Evolutionary conservation across 129 eudicot species (phyloP), one percentile per base, ranked within the genome.

Genomic region (Centrapalus pauciflorus): DNA sequence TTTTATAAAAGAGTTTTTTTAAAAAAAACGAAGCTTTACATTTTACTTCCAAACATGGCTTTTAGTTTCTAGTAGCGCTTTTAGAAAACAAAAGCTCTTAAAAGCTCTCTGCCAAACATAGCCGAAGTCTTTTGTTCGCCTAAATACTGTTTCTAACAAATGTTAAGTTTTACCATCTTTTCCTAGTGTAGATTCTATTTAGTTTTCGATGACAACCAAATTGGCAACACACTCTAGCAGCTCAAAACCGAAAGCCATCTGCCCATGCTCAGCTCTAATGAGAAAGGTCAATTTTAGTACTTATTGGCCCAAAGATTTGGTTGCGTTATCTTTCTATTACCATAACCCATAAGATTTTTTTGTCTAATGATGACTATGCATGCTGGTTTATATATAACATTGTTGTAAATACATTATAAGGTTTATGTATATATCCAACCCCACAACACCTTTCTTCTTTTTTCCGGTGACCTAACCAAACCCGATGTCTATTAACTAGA

Each of bases 221-320:
- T 40, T 1, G 25, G 54, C 25, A 14, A 14, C 19, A 48, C 19
- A 19, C 30, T 64, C 51, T 61, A 61, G 20, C 33, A 37, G 67
- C 55, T 63, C 68, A 40, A 62, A 62, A 62, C 54, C 33, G n/a
- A 20, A 37, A 62, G 30, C 23, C 37, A 30, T 21, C n/a, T 37
- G 34, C 21, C 33, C 23, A 4, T 61, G 29, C 10, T 61, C 27
- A 35, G 50, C 19, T 45, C 6, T 45, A 45, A 14, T 45, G n/a
- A 13, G 21, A 45, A 45, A 0, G 21, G 51, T 45, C 16, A 45
- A 45, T 13, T 12, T 13, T 45, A 45, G 16, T 45, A 45, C 16
- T 45, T 14, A 7, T 45, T 4, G 46, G 20, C 67, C 19, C 32
- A 34, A 19, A 61, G 2, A 61, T 61, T 3, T 61, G 11, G 35